These are phyloP conservation scores for Globisporangium nunn DNA, from an alignment of 352 stramenopile species.

Conservation along the genomic window DNA sequence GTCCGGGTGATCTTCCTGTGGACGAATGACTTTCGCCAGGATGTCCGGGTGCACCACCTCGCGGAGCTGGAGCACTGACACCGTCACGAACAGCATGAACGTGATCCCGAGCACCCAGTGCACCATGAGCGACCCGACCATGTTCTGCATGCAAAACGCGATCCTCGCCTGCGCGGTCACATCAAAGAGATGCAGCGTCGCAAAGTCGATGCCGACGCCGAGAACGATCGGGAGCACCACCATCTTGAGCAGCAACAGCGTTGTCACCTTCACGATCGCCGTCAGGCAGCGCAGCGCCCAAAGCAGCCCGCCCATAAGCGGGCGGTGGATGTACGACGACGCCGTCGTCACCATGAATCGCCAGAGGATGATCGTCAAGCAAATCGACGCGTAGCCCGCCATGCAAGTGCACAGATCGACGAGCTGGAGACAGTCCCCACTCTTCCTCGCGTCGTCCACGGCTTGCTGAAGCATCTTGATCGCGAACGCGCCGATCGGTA, in stretches of 20 bases:
- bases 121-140: slow-evolving; percentile 90
- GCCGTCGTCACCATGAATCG: slow-evolving; percentile 79
- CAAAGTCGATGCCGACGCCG: slow-evolving; percentile 91
- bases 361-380: slow-evolving; percentile 80
- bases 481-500: slow-evolving; percentile 27
- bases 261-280: slow-evolving; percentile 92
- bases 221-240: slow-evolving; percentile 93
- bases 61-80: slow-evolving; percentile 92
- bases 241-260: slow-evolving; percentile 97
- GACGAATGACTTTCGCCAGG: slow-evolving; percentile 80
- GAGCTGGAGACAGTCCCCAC: slow-evolving; percentile 78
- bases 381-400: slow-evolving; percentile 78
- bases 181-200: slow-evolving; percentile 88
- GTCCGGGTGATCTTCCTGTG: slow-evolving; percentile 95
- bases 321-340: slow-evolving; percentile 78
- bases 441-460: slow-evolving; percentile 46
- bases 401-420: slow-evolving; percentile 77
- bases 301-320: slow-evolving; percentile 69
- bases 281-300: slow-evolving; percentile 78
- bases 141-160: slow-evolving; percentile 75
- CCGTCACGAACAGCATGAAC: slow-evolving; percentile 97
- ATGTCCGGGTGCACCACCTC: slow-evolving; percentile 94
- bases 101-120: slow-evolving; percentile 97
- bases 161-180: slow-evolving; percentile 69
- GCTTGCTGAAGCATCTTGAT: slow-evolving; percentile 48